Evolutionary conservation across 768 basidiomycete species (phyloP).

Genomic region (Amanita phalloides): DNA sequence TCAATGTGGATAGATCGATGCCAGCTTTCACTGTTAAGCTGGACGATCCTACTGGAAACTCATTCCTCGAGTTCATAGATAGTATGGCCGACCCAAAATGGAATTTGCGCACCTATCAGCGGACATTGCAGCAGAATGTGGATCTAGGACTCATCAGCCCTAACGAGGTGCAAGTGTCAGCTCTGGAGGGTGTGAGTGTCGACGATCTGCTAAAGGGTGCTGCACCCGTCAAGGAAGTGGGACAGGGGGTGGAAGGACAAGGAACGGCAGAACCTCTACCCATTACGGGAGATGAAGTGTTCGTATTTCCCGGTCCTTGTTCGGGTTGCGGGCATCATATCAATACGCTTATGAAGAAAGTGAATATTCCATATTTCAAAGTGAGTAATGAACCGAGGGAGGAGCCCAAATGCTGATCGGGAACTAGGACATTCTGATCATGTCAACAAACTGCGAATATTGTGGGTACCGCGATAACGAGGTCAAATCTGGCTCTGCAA

Average conservation of each 20-base stretch:
- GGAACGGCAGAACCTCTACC: conserved; percentile 15
- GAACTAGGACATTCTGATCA: conserved; percentile 83
- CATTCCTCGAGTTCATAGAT: conserved; percentile 87
- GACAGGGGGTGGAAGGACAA: conserved; percentile 10
- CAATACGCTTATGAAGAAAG: conserved; percentile 91
- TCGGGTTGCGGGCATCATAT: conserved; percentile 78
- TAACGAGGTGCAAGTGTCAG: conserved; percentile 22
- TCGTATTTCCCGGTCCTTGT: conserved; percentile 79
- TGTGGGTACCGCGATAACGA: conserved; percentile 99
- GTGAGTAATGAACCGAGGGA: conserved; percentile 21
- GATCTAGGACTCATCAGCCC: conserved; percentile 59
- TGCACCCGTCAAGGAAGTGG: conserved; percentile 6
- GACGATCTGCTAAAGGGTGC: conserved; percentile 1
- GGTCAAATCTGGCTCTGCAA: conserved; percentile 88
- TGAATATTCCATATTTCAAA: conserved; percentile 97
- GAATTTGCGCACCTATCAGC: conserved; percentile 74
- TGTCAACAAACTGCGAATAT: conserved; percentile 93
- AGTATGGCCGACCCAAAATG: conserved; percentile 90
- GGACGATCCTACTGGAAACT: conserved; percentile 93
- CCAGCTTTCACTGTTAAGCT: conserved; percentile 70
- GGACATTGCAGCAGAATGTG: conserved; percentile 75
- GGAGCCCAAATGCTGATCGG: background rate
- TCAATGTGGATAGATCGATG: conserved; percentile 30
- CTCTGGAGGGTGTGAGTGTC: background rate
- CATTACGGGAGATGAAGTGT: conserved; percentile 73